Evolutionary conservation across 2,329 filamentous ascomycete species (phyloP).

Genomic region (Dothiorella sarmentorum): DNA sequence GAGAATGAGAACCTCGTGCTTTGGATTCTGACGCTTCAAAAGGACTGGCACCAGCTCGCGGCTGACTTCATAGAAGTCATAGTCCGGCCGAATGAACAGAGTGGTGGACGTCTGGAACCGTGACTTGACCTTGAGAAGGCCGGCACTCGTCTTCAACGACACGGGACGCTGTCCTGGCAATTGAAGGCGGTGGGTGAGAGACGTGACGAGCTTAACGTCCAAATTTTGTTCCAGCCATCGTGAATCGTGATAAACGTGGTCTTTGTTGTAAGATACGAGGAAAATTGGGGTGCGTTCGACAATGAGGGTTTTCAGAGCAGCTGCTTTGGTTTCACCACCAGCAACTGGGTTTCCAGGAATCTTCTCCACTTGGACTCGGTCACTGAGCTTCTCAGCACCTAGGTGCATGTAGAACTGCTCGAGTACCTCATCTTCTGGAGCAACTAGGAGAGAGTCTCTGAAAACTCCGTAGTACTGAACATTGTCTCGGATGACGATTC

Average conservation of each 20-base stretch:
- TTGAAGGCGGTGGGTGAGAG: constrained; percentile 52
- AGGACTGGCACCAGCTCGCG: constrained; percentile 80
- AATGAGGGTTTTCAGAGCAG: constrained; percentile 72
- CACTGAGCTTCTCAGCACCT: constrained; percentile 72
- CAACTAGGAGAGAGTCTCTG: constrained; percentile 76
- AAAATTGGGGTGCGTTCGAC: constrained; percentile 87
- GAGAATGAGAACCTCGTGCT: constrained; percentile 84
- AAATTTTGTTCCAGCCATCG: constrained; percentile 90
- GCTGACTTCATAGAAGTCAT: constrained; percentile 88
- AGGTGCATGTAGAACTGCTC: constrained; percentile 82
- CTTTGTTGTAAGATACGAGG: constrained; percentile 74
- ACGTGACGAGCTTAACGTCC: constrained; percentile 71
- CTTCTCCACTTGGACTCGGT: constrained; percentile 31
- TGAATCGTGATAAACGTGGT: constrained; percentile 79
- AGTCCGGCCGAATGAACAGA: constrained; percentile 73
- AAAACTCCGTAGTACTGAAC: constrained; percentile 70
- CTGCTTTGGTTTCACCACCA: constrained; percentile 64
- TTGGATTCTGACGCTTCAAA: constrained; percentile 69
- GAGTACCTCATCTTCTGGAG: constrained; percentile 82
- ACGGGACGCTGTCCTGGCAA: constrained; percentile 10
- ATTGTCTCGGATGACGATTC: constrained; percentile 64
- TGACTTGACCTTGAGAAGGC: constrained; percentile 65
- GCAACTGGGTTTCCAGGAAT: constrained; percentile 12
- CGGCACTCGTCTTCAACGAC: constrained; percentile 30
- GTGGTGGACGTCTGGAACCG: constrained; percentile 73